Evolutionary conservation across 192 early-diverging fungal species (phyloP).

Genomic region (Rhizophlyctis rosea): DNA sequence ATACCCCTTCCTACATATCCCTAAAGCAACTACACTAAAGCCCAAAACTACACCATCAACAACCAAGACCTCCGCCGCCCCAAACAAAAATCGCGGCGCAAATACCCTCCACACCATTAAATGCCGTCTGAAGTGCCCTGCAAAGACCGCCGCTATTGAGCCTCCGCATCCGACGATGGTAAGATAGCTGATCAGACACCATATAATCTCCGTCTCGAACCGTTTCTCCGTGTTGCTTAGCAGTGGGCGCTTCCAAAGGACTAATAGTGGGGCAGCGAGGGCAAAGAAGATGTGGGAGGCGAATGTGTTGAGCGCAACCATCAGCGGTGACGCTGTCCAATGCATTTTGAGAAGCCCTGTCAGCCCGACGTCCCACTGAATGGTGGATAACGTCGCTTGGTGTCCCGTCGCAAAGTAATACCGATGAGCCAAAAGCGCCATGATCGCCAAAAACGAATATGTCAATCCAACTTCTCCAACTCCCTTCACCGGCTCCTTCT

Average conservation of each 20-base stretch:
- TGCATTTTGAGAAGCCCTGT: slow-evolving; percentile 76
- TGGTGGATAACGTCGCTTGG: slow-evolving; percentile 82
- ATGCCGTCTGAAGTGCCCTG: slow-evolving; percentile 74
- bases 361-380: slow-evolving; percentile 89
- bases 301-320: slow-evolving; percentile 79
- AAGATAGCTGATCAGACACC: slow-evolving; percentile 30
- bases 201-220: slow-evolving; percentile 37
- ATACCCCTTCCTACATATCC: slow-evolving; percentile 21
- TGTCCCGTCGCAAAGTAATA: slow-evolving; percentile 91
- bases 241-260: slow-evolving; percentile 53
- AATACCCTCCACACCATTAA: slow-evolving; percentile 98
- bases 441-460: slow-evolving; percentile 43
- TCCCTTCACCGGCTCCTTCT: slow-evolving; percentile 3
- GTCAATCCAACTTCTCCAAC: neutral
- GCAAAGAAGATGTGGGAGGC: slow-evolving; percentile 39
- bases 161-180: slow-evolving; percentile 43
- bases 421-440: slow-evolving; percentile 42
- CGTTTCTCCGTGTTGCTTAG: slow-evolving; percentile 33
- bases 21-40: slow-evolving; percentile 20
- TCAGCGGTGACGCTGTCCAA: slow-evolving; percentile 63
- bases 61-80: slow-evolving; percentile 17
- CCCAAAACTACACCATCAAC: slow-evolving; percentile 22
- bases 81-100: slow-evolving; percentile 81
- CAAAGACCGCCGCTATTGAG: slow-evolving; percentile 51
- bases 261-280: slow-evolving; percentile 58